Evolutionary conservation across 2,329 filamentous ascomycete genomes (phyloP).

Genomic region (Aspergillus udagawae): DNA sequence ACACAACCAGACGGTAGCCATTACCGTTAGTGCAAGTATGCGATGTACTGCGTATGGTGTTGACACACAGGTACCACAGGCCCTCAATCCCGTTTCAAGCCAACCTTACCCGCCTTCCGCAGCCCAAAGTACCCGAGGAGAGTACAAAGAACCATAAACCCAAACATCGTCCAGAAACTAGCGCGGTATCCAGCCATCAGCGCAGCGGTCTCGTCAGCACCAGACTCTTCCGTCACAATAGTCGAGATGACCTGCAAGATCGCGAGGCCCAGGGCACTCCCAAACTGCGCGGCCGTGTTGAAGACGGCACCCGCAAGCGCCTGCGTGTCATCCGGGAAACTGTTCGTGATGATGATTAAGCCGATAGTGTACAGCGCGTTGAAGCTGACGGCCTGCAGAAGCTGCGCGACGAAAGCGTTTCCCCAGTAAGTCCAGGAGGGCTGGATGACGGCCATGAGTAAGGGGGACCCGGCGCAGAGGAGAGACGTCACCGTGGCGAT

Average conservation of each 20-base stretch:
- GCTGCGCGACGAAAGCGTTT: constrained; percentile 39
- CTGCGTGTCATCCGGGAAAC: constrained; percentile 42
- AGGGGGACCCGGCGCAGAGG: constrained; percentile 44
- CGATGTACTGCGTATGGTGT: too few relatives aligned
- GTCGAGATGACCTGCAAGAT: constrained; percentile 47
- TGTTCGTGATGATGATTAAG: constrained; percentile 14
- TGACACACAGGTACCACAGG: too few relatives aligned
- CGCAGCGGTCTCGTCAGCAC: constrained; percentile 22
- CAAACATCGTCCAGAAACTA: constrained; percentile 53
- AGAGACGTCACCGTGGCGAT: constrained; percentile 40
- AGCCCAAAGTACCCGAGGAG: constrained; percentile 42
- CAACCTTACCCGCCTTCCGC: constrained; percentile 47
- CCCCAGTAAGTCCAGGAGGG: constrained; percentile 52
- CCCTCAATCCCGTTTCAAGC: constrained; percentile 41
- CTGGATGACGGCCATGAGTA: constrained; percentile 54
- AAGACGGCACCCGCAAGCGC: constrained; percentile 60
- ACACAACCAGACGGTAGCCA: too few relatives aligned
- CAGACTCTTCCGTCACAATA: constrained; percentile 39
- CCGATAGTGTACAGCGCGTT: constrained; percentile 17
- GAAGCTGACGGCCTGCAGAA: constrained; percentile 20
- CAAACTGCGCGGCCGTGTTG: constrained; percentile 56
- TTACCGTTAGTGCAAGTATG: too few relatives aligned
- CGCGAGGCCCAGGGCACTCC: constrained; percentile 51
- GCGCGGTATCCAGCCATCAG: constrained; percentile 52
- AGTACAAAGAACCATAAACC: constrained; percentile 38